Base-by-base conservation (phyloP, 257 asterid genomes). In the Plantago major region DNA sequence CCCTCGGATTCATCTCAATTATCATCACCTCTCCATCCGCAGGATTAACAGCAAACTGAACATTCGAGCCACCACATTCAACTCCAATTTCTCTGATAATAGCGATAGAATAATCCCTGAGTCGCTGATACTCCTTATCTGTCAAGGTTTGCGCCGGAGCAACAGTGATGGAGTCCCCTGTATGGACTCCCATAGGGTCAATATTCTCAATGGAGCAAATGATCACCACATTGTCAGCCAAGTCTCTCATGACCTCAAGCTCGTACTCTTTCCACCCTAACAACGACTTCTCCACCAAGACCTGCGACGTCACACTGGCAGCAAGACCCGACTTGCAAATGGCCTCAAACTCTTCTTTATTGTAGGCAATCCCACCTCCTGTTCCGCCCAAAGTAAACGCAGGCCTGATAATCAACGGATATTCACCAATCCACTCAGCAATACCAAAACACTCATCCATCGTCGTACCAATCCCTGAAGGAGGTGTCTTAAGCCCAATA, bases 91-190 rank as follows among this genome's bases (percentile, higher is more conserved):
- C 99, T 81, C 99, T 85, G 52, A 93, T 93, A 66, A 93, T 93
- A 62, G 99, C 97, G 69, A 93, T 76, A 38, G 97, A 87, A 71
- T 93, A 89, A 73, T 93, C 99, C 83, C 99, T 88, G 22, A 93
- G 89, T 3, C 96, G 75, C 73, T 93, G 99, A 69, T 89, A 89
- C 80, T 93, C 99, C 73, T 78, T 93, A 68, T 93, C 99, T 0
- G 99, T 89, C 94, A 93, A 77, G 15, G 99, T 87, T 69, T 93
- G 97, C 8, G 97, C 97, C 42, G 97, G 99, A 58, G 99, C 99
- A 58, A 93, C 99, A 47, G 99, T 89, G 63, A 93, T 93, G 30
- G 97, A 89, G 67, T 93, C 99, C 63, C 99, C 97, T 0, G 99
- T 93, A 73, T 93, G 97, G 62, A 93, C 87, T 7, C 99, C 99